Conservation (phyloP, 768 basidiomycete species). For the Russula virescens region DNA sequence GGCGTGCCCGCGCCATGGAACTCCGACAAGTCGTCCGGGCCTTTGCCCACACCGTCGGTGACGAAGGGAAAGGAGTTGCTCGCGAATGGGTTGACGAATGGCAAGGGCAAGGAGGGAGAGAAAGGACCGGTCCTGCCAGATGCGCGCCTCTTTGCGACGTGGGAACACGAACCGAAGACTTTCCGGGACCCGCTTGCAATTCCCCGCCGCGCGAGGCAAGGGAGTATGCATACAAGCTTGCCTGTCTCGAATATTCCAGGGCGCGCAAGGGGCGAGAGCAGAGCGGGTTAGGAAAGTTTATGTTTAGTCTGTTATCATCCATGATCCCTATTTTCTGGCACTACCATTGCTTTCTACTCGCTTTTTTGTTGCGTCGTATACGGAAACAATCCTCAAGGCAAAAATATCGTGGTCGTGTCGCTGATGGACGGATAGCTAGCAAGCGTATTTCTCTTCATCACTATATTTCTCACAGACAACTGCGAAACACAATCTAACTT, state of each 20-base stretch:
- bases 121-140: slow-evolving; percentile 36
- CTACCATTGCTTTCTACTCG: slow-evolving; percentile 15
- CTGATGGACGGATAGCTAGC: not conserved
- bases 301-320: slow-evolving; percentile 6
- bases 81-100: slow-evolving; percentile 27
- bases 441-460: slow-evolving; percentile 4
- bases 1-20: slow-evolving; percentile 44
- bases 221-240: slow-evolving; percentile 21
- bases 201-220: slow-evolving; percentile 26
- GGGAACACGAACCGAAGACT: slow-evolving; percentile 44
- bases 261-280: slow-evolving; percentile 21
- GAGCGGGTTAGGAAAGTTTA: slow-evolving; percentile 16
- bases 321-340: slow-evolving; percentile 4
- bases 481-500: slow-evolving; percentile 20
- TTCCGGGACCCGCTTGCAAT: slow-evolving; percentile 35
- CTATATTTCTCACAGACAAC: slow-evolving; percentile 22
- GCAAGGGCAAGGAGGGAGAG: slow-evolving; percentile 27
- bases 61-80: slow-evolving; percentile 27
- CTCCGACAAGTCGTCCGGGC: slow-evolving; percentile 28
- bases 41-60: slow-evolving; percentile 23
- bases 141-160: slow-evolving; percentile 46
- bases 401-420: not conserved
- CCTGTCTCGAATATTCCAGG: slow-evolving; percentile 13
- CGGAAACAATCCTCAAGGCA: not conserved
- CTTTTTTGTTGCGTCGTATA: slow-evolving; percentile 4